Conservation (phyloP, 345 rosid genomes). For the Arabidopsis suecica region DNA sequence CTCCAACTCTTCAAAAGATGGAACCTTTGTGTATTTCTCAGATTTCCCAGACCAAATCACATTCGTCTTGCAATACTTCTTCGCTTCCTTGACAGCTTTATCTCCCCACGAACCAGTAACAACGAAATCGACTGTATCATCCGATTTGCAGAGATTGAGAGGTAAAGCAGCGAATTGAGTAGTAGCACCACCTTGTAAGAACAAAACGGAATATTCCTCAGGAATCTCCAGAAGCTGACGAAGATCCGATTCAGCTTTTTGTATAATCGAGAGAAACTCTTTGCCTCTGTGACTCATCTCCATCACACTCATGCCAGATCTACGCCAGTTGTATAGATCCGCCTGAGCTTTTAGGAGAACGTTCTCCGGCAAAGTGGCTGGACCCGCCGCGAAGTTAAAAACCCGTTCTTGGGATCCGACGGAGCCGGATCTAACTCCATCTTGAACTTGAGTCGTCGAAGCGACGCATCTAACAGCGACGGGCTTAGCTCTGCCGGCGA, state of each 20-base stretch:
- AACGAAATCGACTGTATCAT: slow-evolving; percentile 76
- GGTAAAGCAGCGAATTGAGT: slow-evolving; percentile 92
- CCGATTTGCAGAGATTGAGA: slow-evolving; percentile 66
- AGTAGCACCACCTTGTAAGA: slow-evolving; percentile 98
- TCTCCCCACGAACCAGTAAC: slow-evolving; percentile 99
- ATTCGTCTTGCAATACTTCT: slow-evolving; percentile 71
- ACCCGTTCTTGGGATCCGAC: slow-evolving; percentile 59
- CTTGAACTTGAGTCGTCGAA: slow-evolving; percentile 47
- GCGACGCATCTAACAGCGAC: slow-evolving; percentile 57
- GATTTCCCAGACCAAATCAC: slow-evolving; percentile 91
- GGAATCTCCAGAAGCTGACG: slow-evolving; percentile 74
- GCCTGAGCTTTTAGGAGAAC: slow-evolving; percentile 82
- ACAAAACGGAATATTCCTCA: slow-evolving; percentile 71
- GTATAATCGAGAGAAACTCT: slow-evolving; percentile 86
- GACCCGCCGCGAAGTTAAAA: slow-evolving; percentile 96
- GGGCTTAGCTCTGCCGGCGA: slow-evolving; percentile 40
- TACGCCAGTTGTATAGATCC: slow-evolving; percentile 90
- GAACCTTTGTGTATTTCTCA: slow-evolving; percentile 81
- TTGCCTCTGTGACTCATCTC: slow-evolving; percentile 99
- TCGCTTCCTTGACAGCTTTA: slow-evolving; percentile 89
- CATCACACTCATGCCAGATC: slow-evolving; percentile 99
- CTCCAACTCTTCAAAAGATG: slow-evolving; percentile 60
- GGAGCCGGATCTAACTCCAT: slow-evolving; percentile 33
- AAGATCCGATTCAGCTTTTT: slow-evolving; percentile 94
- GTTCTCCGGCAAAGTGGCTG: slow-evolving; percentile 79